Percentiles rank a stretch among this genome's conserved stretches.
These are phyloP conservation scores for Lyophyllum semitale DNA, from an alignment of 768 basidiomycete species.

Conservation along the genomic window DNA sequence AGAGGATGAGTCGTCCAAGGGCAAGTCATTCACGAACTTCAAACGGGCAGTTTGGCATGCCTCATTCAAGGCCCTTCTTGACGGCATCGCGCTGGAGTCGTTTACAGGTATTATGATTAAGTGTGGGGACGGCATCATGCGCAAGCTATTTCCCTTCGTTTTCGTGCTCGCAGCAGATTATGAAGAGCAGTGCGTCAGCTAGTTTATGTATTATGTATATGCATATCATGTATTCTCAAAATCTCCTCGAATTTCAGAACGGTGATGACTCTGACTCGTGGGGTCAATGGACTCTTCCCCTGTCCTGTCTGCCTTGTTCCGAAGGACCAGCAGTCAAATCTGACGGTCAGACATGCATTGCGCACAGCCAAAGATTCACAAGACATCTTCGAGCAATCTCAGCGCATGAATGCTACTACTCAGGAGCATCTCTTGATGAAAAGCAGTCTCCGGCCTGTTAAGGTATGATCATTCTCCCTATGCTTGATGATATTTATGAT, in stretches of 20 bases:
- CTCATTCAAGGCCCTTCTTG: constrained; percentile 21
- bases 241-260: no score
- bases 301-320: constrained; percentile 36
- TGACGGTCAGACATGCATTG: constrained; percentile 10
- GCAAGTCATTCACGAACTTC: constrained; percentile 22
- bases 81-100: constrained; percentile 13
- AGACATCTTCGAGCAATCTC: constrained; percentile 11
- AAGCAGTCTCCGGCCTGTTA: constrained; percentile 21
- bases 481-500: background rate
- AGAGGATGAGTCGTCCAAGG: constrained; percentile 21
- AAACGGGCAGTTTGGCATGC: constrained; percentile 30
- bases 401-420: background rate
- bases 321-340: constrained; percentile 21
- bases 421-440: constrained; percentile 23
- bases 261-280: constrained; percentile 14
- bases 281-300: constrained; percentile 25
- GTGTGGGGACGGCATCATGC: no score
- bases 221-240: no score
- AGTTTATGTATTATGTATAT: no score
- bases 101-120: constrained; percentile 10
- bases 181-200: constrained; percentile 37
- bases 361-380: constrained; percentile 18
- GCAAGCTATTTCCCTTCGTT: constrained; percentile 22
- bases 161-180: constrained; percentile 32
- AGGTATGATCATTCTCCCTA: no score